Evolutionary conservation across 495 filamentous ascomycete species (phyloP).

Genomic region (Penicillium nucicola): DNA sequence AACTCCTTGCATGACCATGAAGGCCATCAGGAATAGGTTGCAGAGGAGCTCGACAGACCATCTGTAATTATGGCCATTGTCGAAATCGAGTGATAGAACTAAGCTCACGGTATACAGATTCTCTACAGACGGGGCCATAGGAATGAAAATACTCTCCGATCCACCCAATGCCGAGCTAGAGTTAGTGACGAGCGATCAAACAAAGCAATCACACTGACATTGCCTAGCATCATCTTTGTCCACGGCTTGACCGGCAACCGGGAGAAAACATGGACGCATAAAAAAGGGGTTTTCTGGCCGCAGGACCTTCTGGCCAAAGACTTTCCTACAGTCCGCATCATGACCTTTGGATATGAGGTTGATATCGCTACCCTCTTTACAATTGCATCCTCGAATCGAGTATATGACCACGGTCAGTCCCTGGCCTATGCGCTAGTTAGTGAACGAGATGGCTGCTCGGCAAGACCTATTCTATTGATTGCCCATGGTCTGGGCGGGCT

Average conservation of each 20-base stretch:
- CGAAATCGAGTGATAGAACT: neutral
- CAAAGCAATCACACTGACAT: neutral
- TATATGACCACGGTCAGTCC: neutral
- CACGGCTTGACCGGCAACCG: conserved; percentile 1
- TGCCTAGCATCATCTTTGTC: neutral
- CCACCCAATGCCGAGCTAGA: neutral
- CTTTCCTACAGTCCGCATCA: neutral
- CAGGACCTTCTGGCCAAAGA: neutral
- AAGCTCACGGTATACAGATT: neutral
- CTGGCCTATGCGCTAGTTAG: conserved; percentile 3
- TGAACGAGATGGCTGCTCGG: neutral
- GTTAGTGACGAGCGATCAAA: neutral
- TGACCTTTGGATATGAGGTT: conserved; percentile 4
- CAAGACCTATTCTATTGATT: conserved; percentile 2
- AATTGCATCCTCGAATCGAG: neutral
- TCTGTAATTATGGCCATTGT: neutral
- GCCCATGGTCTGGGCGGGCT: conserved; percentile 1
- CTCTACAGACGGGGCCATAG: neutral
- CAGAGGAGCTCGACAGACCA: neutral
- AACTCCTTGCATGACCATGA: too few species aligned
- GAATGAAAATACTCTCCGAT: neutral
- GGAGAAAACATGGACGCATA: conserved; percentile 1
- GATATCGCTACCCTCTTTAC: neutral
- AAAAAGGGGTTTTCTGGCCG: conserved; percentile 2
- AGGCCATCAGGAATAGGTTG: too few species aligned